Evolutionary conservation across 129 eudicot genomes (phyloP), one percentile per base, ranked within the genome.

Genomic region (Pulicaria dysenterica): DNA sequence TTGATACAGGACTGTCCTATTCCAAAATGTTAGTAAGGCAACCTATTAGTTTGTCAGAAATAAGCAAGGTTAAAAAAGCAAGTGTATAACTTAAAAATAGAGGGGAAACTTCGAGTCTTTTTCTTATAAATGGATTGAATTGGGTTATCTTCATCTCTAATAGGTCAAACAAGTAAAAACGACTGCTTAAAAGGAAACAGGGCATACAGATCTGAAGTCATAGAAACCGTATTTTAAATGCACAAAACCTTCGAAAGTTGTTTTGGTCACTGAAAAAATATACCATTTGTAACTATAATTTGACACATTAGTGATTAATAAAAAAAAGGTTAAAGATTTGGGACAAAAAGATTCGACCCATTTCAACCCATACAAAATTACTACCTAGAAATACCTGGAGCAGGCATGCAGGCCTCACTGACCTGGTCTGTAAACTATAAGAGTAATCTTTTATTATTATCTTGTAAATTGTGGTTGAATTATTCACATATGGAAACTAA

Each of bases 401-500:
- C 57, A 14, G 19, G n/a, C 24, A 7, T n/a, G 58, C 24, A 51
- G 58, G 58, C 58, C 17, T 8, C 13, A 12, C 13, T 8, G 2
- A 24, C 50, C n/a, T 50, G 56, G 7, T 51, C n/a, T 51, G 24
- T 16, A 12, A 51, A 8, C 8, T 12, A 6, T 36, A 37, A 69
- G 61, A 37, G 17, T 53, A 56, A 14, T 36, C 12, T 6, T 55
- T n/a, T 59, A 34, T 44, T 72, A 19, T 36, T 45, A 16, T 51
- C 37, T 38, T 15, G 44, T 73, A 15, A 62, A 39, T 50, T 12
- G 44, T 39, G 40, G 63, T 74, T 50, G 45, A 74, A 53, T 9
- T 64, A 44, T 55, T 50, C 15, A 41, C 37, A 69, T 76, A 49
- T 41, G 40, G 40, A 50, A 62, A 41, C 77, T 77, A 73, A 83